Base-by-base conservation (phyloP, 1,284 basidiomycete genomes). In the Ceratobasidium sp. region DNA sequence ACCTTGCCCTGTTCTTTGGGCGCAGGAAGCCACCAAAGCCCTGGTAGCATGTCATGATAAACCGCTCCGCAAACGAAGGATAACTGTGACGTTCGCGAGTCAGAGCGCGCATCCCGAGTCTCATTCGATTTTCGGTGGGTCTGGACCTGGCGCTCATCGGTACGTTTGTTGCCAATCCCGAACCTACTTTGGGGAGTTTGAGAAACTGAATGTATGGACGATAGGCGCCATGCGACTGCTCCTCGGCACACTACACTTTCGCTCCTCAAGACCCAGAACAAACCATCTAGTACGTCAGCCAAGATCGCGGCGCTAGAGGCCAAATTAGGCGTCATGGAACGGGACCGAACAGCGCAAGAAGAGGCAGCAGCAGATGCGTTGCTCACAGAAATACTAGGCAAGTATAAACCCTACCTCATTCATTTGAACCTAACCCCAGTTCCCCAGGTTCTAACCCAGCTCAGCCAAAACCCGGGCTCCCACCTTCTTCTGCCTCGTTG, bases 221-320 rank as follows among this genome's bases (percentile, higher is more conserved):
- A 82, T 82, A 64, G 83, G 66, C 88, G 87, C 79, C 82, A 81
- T 36, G 82, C 88, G 79, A 86, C 85, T 78, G 83, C 87, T 0
- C 85, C 87, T 17, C 90, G 91, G 67, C 94, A 95, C 2, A 98
- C 97, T 0, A 92, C 95, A 15, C 84, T 99, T 53, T 97, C 95
- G 79, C 82, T 99, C 67, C 84, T 95, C 56, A 99, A 98, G 84
- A 91, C 86, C 27, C 86, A 90, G 51, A 83, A 84, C 27, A 85
- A 87, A 75, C 86, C 88, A 9, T 75, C 47, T 78, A 96, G 94
- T 73, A 96, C 94, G 0, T 86, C 89, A 62, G 91, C 91, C 77
- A 98, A 98, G 84, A 99, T 99, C 79, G 95, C 96, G 1, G 90
- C 93, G 76, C 93, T 98, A 88, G 97, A 99, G 82, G 97, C 97